Conservation (phyloP, 805 yeast species). For the Saccharomycodes ludwigii region DNA sequence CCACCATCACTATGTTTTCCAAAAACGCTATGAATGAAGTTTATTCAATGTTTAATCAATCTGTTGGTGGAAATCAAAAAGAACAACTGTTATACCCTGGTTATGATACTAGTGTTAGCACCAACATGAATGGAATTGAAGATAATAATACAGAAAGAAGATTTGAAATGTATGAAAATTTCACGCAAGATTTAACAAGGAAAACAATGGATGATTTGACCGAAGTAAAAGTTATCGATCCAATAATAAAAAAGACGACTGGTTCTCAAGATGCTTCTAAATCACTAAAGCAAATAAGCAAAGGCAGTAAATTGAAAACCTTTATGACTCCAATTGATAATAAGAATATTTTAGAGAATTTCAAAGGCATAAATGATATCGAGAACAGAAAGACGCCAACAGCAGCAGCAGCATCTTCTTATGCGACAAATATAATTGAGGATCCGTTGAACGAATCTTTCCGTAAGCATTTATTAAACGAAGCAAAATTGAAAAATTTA, state of each 20-base stretch:
- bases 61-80: constrained; percentile 19
- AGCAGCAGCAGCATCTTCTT: no score
- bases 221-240: constrained; percentile 15
- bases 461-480: constrained; percentile 27
- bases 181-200: constrained; percentile 27
- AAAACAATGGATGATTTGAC: constrained; percentile 25
- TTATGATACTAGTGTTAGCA: constrained; percentile 6
- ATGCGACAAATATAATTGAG: constrained; percentile 12
- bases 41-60: constrained; percentile 59
- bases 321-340: constrained; percentile 17
- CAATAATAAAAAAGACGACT: constrained; percentile 3
- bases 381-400: no score
- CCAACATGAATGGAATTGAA: constrained; percentile 4
- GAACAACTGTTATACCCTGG: constrained; percentile 11
- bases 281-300: constrained; percentile 1
- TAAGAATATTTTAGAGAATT: constrained; percentile 2
- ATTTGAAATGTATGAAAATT: constrained; percentile 19
- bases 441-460: constrained; percentile 36
- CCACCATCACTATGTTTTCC: constrained; percentile 70
- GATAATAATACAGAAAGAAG: constrained; percentile 16
- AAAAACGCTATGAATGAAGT: constrained; percentile 67
- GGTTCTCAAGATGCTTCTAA: constrained; percentile 2
- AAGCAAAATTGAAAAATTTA: constrained; percentile 21
- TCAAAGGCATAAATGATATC: constrained; percentile 6
- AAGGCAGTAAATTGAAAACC: constrained; percentile 9